phyloP scores from a whole-genome alignment of 257 asterid species.

The Solanum phureja region DNA sequence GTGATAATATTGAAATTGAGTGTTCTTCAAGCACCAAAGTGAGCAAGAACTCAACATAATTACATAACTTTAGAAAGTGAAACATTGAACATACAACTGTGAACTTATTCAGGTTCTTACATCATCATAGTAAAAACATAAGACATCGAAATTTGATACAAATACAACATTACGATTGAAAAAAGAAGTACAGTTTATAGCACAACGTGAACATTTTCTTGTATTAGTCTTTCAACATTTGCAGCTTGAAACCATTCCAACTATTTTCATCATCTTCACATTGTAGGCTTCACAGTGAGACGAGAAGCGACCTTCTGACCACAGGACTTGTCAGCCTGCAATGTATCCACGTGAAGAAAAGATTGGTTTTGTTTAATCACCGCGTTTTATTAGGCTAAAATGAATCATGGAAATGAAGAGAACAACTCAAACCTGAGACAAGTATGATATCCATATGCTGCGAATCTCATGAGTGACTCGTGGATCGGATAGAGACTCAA shows the following conservation, averaged over 20 bases:
- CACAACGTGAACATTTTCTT: not conserved
- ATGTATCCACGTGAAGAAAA: not conserved
- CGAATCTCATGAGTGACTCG: slow-evolving; percentile 65
- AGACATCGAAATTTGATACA: not conserved
- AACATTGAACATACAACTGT: not conserved
- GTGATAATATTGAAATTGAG: not conserved
- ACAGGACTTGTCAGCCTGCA: slow-evolving; percentile 10
- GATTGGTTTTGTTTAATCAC: not conserved
- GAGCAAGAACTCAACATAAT: not conserved
- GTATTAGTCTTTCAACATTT: not conserved
- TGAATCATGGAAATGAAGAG: not conserved
- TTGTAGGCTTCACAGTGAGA: slow-evolving; percentile 8
- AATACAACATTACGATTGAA: not conserved
- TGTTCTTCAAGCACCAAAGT: not conserved
- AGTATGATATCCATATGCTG: slow-evolving; percentile 55
- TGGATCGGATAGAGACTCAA: slow-evolving; percentile 47
- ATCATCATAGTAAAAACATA: not conserved
- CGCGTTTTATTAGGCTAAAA: not conserved
- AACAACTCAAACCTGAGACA: slow-evolving; percentile 38
- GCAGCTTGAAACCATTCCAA: not conserved
- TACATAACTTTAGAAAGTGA: not conserved
- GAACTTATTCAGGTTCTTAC: not conserved
- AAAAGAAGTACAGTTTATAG: not conserved
- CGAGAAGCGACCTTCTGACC: slow-evolving; percentile 16
- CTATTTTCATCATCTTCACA: not conserved